Percentiles rank a stretch among this genome's conserved stretches.
Evolutionary conservation across 106 monocot species (phyloP).

Genomic region (Apostasia ramifera): DNA sequence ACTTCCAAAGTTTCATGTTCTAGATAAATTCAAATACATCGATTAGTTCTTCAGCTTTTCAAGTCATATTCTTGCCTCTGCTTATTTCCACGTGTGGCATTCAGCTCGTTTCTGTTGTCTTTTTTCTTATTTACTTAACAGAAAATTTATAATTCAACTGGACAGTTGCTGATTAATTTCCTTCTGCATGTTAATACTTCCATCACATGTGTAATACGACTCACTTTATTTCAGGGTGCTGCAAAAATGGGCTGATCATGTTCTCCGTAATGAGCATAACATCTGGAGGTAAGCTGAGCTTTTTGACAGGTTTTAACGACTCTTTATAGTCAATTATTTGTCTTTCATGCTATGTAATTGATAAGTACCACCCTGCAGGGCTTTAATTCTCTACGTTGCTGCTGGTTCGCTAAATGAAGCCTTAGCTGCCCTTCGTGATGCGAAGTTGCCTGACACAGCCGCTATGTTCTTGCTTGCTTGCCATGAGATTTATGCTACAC

Average conservation of each 20-base stretch:
- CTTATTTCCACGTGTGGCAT: neutral
- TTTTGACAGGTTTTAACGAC: neutral
- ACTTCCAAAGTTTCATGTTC: too few species aligned
- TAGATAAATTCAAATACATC: too few species aligned
- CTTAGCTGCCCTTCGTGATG: slow-evolving; percentile 69
- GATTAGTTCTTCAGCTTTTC: too few species aligned
- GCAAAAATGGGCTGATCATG: slow-evolving; percentile 84
- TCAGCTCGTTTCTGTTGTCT: neutral
- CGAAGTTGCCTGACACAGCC: slow-evolving; percentile 76
- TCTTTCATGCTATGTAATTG: too few species aligned
- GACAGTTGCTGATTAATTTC: neutral
- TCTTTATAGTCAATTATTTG: neutral
- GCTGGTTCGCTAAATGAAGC: slow-evolving; percentile 85
- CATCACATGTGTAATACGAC: neutral
- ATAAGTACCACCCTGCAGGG: slow-evolving; percentile 32
- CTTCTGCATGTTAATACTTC: neutral
- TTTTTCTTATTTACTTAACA: too few species aligned
- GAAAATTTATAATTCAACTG: too few species aligned
- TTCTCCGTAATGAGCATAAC: slow-evolving; percentile 78
- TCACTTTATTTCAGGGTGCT: slow-evolving; percentile 52
- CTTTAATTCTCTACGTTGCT: slow-evolving; percentile 82
- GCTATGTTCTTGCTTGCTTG: slow-evolving; percentile 98
- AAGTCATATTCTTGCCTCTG: neutral
- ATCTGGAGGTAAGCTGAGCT: slow-evolving; percentile 70
- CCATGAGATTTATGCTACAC: slow-evolving; percentile 69